Evolutionary conservation across 768 basidiomycete species (phyloP).

Genomic region (Termitomyces eurrhizus): DNA sequence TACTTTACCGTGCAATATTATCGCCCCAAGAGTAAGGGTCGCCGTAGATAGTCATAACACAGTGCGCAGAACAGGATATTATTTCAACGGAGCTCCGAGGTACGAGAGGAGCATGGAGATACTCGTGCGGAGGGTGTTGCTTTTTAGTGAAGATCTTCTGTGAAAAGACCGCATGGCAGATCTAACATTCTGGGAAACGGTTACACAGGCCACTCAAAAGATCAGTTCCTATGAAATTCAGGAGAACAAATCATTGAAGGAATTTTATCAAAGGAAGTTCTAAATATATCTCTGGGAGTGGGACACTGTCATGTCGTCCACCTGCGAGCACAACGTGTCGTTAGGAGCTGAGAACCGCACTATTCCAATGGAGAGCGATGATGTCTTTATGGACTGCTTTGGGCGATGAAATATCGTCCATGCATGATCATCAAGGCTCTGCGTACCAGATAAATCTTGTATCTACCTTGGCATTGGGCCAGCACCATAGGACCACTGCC

Average conservation of each 20-base stretch:
- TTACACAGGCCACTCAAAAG: background rate
- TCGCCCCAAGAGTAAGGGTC: background rate
- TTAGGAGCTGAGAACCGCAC: background rate
- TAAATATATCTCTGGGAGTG: background rate
- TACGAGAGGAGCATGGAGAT: background rate
- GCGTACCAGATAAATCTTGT: no score
- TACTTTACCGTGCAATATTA: background rate
- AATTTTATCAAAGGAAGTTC: background rate
- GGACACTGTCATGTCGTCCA: background rate
- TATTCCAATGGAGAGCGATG: background rate
- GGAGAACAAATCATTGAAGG: no score
- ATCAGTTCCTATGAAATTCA: background rate
- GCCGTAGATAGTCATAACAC: background rate
- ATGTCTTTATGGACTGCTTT: background rate
- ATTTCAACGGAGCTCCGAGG: constrained; percentile 4
- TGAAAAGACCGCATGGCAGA: background rate
- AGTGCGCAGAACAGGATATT: background rate
- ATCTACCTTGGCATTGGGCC: background rate
- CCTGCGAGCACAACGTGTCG: background rate
- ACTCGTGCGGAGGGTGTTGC: background rate
- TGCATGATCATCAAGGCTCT: background rate
- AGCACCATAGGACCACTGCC: no score
- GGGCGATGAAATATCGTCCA: background rate
- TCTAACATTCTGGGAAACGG: background rate
- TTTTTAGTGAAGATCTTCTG: background rate